Evolutionary conservation across 2,329 filamentous ascomycete genomes (phyloP).

Genomic region (Aspergillus ustus): DNA sequence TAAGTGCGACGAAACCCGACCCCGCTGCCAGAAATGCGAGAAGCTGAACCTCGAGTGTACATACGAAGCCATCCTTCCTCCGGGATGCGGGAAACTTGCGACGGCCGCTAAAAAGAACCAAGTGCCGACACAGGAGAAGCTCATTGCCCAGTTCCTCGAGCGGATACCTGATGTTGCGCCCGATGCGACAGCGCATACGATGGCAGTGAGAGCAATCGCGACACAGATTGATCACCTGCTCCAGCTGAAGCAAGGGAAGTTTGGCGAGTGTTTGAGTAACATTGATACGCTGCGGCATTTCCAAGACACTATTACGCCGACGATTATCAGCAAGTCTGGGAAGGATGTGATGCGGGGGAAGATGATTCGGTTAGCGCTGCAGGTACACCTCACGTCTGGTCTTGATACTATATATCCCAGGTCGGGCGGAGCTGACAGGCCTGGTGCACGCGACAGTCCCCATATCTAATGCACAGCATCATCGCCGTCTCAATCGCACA

Average conservation of each 20-base stretch:
- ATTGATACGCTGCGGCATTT: slow-evolving; percentile 38
- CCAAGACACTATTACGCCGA: slow-evolving; percentile 23
- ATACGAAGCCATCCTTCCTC: slow-evolving; percentile 26
- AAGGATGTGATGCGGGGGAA: slow-evolving; percentile 28
- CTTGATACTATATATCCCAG: not conserved
- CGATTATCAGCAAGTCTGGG: slow-evolving; percentile 19
- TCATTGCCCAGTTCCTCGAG: slow-evolving; percentile 23
- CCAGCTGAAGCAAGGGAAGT: slow-evolving; percentile 7
- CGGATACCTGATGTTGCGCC: slow-evolving; percentile 18
- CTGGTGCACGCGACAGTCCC: slow-evolving; percentile 28
- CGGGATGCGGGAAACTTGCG: not conserved
- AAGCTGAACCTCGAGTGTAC: slow-evolving; percentile 37
- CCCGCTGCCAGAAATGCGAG: slow-evolving; percentile 36
- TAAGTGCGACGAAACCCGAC: slow-evolving; percentile 44
- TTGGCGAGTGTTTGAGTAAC: not conserved
- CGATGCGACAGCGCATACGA: slow-evolving; percentile 25
- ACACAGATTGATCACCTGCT: slow-evolving; percentile 33
- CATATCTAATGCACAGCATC: slow-evolving; percentile 45
- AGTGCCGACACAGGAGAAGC: slow-evolving; percentile 5
- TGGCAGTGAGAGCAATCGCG: slow-evolving; percentile 27
- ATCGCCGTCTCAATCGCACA: slow-evolving; percentile 38
- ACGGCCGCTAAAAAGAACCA: not conserved
- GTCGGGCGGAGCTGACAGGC: not conserved
- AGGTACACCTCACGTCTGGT: slow-evolving; percentile 25
- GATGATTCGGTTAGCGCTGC: slow-evolving; percentile 37